These are phyloP conservation scores for Alternaria ventricosa DNA, from an alignment of 2,329 filamentous ascomycete genomes.

Conservation along the genomic window DNA sequence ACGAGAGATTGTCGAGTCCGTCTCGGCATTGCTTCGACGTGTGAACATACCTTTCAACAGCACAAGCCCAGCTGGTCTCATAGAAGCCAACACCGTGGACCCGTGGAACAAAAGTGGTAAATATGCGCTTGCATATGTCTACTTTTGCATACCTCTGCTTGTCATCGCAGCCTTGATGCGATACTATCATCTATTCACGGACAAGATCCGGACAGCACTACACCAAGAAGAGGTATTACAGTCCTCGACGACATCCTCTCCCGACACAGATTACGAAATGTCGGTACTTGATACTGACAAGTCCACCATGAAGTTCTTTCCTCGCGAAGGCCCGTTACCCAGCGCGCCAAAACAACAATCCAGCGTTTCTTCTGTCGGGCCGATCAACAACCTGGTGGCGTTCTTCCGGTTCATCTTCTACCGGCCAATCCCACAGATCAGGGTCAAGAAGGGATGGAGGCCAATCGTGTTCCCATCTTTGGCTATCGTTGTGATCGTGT, in stretches of 20 bases:
- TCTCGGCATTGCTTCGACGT: conserved; percentile 49
- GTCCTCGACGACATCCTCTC: conserved; percentile 64
- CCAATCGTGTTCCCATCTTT: conserved; percentile 81
- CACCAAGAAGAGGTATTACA: conserved; percentile 82
- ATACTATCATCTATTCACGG: conserved; percentile 88
- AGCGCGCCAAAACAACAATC: conserved; percentile 68
- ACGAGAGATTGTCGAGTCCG: conserved; percentile 32
- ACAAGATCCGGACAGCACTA: conserved; percentile 88
- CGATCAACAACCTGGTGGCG: conserved; percentile 81
- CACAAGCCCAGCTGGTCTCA: conserved; percentile 61
- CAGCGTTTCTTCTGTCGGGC: conserved; percentile 75
- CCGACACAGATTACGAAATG: conserved; percentile 67
- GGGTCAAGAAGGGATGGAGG: conserved; percentile 65
- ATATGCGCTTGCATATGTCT: conserved; percentile 87
- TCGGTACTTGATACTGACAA: conserved; percentile 65
- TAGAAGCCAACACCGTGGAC: conserved; percentile 67
- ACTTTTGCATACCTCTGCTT: conserved; percentile 79
- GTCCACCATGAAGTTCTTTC: conserved; percentile 77
- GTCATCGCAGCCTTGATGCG: conserved; percentile 71
- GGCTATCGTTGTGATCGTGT: conserved; percentile 71
- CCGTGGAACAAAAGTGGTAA: conserved; percentile 84
- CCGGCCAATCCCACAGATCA: conserved; percentile 78
- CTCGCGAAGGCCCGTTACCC: conserved; percentile 65
- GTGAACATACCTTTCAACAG: conserved; percentile 64
- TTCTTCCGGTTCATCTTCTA: conserved; percentile 89